Percentiles rank a stretch among this genome's conserved stretches.
These are phyloP conservation scores for Cetraspora pellucida DNA, from an alignment of 192 early-diverging fungal species.

Conservation along the genomic window DNA sequence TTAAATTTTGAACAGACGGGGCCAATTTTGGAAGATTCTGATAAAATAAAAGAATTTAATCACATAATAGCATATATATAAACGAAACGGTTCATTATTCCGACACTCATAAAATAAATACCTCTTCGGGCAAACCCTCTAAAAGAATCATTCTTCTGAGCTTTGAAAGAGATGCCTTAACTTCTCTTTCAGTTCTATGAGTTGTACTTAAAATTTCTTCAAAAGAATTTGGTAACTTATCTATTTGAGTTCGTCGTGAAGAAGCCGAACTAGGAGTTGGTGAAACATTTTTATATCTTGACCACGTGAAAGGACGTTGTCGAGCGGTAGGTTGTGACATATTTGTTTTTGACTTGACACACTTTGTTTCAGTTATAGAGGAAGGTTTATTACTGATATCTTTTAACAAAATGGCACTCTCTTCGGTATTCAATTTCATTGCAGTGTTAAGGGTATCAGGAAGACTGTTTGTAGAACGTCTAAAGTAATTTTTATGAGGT, in stretches of 20 bases:
- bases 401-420: neutral
- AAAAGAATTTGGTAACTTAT: conserved; percentile 28
- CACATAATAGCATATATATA: neutral
- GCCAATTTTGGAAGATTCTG: conserved; percentile 30
- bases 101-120: neutral
- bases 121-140: conserved; percentile 63
- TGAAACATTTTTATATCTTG: neutral
- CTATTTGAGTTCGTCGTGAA: neutral
- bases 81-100: neutral
- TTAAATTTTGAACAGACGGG: conserved; percentile 15
- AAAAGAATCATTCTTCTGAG: conserved; percentile 59
- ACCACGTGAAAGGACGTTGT: neutral
- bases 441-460: neutral
- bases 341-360: neutral
- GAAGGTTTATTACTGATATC: neutral
- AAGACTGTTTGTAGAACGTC: neutral
- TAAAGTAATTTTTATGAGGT: neutral
- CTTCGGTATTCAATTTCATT: neutral
- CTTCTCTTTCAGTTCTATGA: conserved; percentile 56
- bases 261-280: neutral
- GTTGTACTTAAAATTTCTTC: conserved; percentile 52
- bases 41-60: neutral
- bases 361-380: neutral
- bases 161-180: conserved; percentile 57
- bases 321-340: neutral